Evolutionary conservation across 1,284 basidiomycete genomes (phyloP), one percentile per base, ranked within the genome.

Genomic region (Fistulinella cinereoalba): DNA sequence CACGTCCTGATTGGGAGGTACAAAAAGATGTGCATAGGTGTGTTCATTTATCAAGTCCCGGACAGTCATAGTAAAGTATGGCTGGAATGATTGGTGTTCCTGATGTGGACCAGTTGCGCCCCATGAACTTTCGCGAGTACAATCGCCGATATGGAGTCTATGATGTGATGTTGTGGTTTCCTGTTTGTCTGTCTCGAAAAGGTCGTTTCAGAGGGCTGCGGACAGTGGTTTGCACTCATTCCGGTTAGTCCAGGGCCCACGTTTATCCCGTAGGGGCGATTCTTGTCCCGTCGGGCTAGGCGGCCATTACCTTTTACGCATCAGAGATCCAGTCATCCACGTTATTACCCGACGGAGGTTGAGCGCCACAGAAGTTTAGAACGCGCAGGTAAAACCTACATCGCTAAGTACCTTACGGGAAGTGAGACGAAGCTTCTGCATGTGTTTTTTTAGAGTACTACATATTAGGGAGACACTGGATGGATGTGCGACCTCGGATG

Each of bases 61-160:
- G 21, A 34, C 8, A 19, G 28, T 27, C 27, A 27, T n/a, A n/a
- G n/a, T n/a, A n/a, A n/a, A n/a, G n/a, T n/a, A n/a, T 5, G 29
- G 7, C 18, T 36, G 33, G 19, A 11, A 23, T 28, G 24, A 28
- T 27, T 8, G 44, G 31, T 10, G 36, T 34, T 32, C 22, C 32
- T n/a, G 43, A 46, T 47, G 51, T 47, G 41, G 37, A 51, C 41
- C 38, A 23, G 38, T 32, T 60, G 24, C 46, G 56, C 55, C 53
- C 33, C 33, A 29, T 23, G 32, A 34, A 28, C n/a, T 40, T 9
- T n/a, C n/a, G n/a, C 23, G 22, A 40, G 31, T 38, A 37, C 25
- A 28, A 23, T 39, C 15, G 22, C 31, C 32, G 38, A 23, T 24
- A 15, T 22, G 34, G 9, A 16, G 12, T n/a, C n/a, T n/a, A n/a